phyloP scores from a whole-genome alignment of 192 early-diverging fungal species.

The Backusella parvicylindrica region DNA sequence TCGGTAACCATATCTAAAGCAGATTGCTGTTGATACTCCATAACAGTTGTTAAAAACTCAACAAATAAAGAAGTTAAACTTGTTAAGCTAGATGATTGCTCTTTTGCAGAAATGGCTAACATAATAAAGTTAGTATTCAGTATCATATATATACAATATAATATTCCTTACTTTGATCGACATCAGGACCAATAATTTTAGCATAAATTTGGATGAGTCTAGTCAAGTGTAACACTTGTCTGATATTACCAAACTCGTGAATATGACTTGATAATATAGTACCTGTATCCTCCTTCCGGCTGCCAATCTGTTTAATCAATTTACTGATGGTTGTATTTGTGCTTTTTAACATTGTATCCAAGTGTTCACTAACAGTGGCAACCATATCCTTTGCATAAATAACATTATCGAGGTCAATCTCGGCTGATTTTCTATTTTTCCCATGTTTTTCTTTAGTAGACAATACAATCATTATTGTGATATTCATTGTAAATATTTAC shows the following conservation, averaged over 20 bases:
- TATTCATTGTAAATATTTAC: neutral
- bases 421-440: neutral
- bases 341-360: neutral
- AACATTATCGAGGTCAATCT: neutral
- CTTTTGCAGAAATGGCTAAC: constrained; percentile 6
- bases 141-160: neutral
- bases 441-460: neutral
- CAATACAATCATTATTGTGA: neutral
- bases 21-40: neutral
- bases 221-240: neutral
- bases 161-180: constrained; percentile 11
- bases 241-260: neutral
- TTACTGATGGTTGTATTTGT: neutral
- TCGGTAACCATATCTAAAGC: constrained; percentile 3
- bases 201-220: constrained; percentile 10
- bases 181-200: neutral
- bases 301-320: neutral
- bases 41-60: neutral
- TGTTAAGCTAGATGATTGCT: neutral
- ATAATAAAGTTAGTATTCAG: neutral
- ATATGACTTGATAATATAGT: neutral
- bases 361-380: neutral
- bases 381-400: neutral
- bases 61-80: constrained; percentile 6
- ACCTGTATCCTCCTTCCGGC: neutral